Conservation (phyloP, 2,329 filamentous ascomycete genomes). For the Alternaria longipes region DNA sequence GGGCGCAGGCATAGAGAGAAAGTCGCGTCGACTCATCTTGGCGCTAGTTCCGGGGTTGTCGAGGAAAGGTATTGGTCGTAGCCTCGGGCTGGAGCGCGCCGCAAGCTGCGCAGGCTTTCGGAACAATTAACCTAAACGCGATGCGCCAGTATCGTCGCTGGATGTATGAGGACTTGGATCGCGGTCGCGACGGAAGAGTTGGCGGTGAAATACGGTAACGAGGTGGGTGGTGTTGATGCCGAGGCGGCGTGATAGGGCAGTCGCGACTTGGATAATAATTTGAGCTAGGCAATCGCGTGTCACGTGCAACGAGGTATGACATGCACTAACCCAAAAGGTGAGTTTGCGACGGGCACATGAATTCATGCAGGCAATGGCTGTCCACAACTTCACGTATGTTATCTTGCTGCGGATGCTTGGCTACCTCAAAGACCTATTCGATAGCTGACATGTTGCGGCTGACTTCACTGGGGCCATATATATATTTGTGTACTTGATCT, state of each 20-base stretch:
- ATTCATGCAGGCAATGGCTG: not conserved
- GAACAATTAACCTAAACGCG: not conserved
- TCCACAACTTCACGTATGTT: not conserved
- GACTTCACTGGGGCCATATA: not conserved
- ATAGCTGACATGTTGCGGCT: not conserved
- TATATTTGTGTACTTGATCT: not conserved
- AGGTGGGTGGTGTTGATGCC: not conserved
- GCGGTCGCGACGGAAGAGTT: not conserved
- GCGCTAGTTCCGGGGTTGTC: slow-evolving; percentile 14
- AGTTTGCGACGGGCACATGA: slow-evolving; percentile 27
- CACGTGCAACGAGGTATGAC: slow-evolving; percentile 25
- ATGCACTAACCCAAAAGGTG: slow-evolving; percentile 30
- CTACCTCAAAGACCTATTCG: not conserved
- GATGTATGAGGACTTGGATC: no score
- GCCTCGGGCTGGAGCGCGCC: not conserved
- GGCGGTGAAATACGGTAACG: not conserved
- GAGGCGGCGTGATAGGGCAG: not conserved
- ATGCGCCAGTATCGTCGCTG: not conserved
- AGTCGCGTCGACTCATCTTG: slow-evolving; percentile 78
- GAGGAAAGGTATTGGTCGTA: not conserved
- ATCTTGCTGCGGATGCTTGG: not conserved
- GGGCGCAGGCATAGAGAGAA: slow-evolving; percentile 79
- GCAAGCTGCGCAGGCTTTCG: slow-evolving; percentile 1
- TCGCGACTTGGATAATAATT: slow-evolving; percentile 24
- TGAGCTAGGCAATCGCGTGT: slow-evolving; percentile 24